Base-by-base conservation (phyloP, 1,139 yeast species). In the Hansenula anomala region DNA sequence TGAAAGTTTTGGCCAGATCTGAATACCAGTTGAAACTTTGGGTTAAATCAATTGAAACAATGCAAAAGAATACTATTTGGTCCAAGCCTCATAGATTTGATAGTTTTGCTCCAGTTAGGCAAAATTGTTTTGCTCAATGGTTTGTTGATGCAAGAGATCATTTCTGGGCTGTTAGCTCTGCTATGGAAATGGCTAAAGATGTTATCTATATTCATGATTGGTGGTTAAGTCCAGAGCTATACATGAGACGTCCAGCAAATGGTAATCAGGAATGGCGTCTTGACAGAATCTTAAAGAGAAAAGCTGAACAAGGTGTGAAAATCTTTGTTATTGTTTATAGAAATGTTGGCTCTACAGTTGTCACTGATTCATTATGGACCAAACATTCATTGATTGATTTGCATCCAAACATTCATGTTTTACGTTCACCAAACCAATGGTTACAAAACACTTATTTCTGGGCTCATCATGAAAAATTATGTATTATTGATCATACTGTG, bases 381-480 rank as follows among this genome's bases (percentile, higher is more conserved):
- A 94, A 94, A 54, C 97, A 92, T 56, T 88, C 97, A 1, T 70
- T 94, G 55, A 69, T 94, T 39, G 90, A 86, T 39, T 67, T 94
- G 39, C 89, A 90, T 59, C 84, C 80, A 23, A 94, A 94, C 55
- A 79, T 94, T 41, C 92, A 86, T 61, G 90, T 92, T 16, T 77
- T 92, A 48, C 76, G 99, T 51, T 90, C 97, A 1, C 99, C 99
- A 5, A 90, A 92, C 51, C 99, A 94, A 60, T 76, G 94, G 58
- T 67, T 88, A 39, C 97, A 92, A 58, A 89, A 90, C 54, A 89
- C 96, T 0, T 87, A 80, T 54, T 94, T 94, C 59, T 94, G 98
- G 98, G 98, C 99, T 0, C 99, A 94, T 66, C 99, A 94, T 63
- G 99, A 94, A 58, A 94, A 94, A 57, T 64, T 94, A 41, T 80